Conservation (phyloP, 2,329 filamentous ascomycete genomes). For the Sporothrix curviconia region DNA sequence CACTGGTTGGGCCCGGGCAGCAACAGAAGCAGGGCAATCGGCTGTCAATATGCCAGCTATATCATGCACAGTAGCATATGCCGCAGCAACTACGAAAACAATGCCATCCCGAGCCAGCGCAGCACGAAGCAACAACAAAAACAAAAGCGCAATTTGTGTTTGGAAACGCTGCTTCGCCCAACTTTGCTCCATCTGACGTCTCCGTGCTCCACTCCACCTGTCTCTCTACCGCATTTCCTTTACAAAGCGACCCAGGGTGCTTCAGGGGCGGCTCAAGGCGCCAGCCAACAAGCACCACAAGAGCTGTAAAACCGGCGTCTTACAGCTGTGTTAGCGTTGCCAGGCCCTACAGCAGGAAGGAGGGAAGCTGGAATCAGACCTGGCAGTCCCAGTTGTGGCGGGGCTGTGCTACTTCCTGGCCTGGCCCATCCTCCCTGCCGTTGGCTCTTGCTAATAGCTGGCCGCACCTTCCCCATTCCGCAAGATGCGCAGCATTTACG, state of each 20-base stretch:
- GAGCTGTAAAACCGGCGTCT: no score
- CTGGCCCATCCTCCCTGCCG: background rate
- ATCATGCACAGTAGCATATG: background rate
- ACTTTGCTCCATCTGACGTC: background rate
- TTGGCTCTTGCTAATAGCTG: background rate
- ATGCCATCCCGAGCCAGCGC: no score
- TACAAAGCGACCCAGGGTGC: background rate
- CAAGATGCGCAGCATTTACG: no score
- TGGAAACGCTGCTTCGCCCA: no score
- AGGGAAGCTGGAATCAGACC: background rate
- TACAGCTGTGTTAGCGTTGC: background rate
- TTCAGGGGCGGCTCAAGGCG: background rate
- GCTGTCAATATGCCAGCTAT: background rate
- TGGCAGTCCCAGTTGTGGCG: no score
- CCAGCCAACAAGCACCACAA: background rate
- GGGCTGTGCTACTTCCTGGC: constrained; percentile 4
- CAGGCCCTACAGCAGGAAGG: no score
- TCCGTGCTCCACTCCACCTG: no score
- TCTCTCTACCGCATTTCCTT: no score
- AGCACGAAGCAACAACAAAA: background rate
- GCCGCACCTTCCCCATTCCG: background rate
- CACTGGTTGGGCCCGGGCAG: background rate
- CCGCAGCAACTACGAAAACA: background rate
- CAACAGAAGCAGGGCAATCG: background rate
- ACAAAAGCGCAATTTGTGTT: background rate